Evolutionary conservation across 1,284 basidiomycete species (phyloP), one percentile per base, ranked within the genome.

Genomic region (Porogramme epimiltina): DNA sequence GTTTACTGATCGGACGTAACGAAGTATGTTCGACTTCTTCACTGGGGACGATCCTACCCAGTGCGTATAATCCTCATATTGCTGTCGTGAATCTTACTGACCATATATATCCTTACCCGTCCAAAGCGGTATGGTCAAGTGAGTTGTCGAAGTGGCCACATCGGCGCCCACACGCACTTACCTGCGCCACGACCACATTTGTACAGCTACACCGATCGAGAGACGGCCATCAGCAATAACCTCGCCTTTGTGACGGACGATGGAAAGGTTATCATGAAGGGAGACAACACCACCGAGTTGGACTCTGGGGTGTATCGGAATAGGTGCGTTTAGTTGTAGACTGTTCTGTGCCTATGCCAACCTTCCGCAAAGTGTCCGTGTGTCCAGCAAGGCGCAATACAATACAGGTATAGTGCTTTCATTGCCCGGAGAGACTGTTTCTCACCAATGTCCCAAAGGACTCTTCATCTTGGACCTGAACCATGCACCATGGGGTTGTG

Each of bases 401-500:
- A 85, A 82, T 51, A 81, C 80, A 4, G 86, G 86, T 13, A 39
- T 25, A 11, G 4, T 31, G 6, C 28, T 16, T 3, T 4, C 6
- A 8, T 22, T n/a, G 3, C 11, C 10, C 18, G 15, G 15, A 15
- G 6, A 2, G 24, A n/a, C 3, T 18, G 19, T 19, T 34, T 8
- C 23, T 52, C 11, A 50, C 20, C 18, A 3, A 4, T 33, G 1
- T 15, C 16, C 2, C 31, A 64, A n/a, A n/a, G 62, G 62, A 3
- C 69, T 89, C 5, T 88, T 89, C 63, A 81, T 89, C 53, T 72
- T 89, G 3, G 87, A 89, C 62, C 66, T 87, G 33, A 82, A 84
- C 49, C 75, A 70, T 59, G 84, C 84, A 3, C 87, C 87, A 8
- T 87, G 84, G 82, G 86, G 86, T 37, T 89, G 86, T 64, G 84